Conservation (phyloP, 306 rosid species). For the Sechiopsis laciniata region DNA sequence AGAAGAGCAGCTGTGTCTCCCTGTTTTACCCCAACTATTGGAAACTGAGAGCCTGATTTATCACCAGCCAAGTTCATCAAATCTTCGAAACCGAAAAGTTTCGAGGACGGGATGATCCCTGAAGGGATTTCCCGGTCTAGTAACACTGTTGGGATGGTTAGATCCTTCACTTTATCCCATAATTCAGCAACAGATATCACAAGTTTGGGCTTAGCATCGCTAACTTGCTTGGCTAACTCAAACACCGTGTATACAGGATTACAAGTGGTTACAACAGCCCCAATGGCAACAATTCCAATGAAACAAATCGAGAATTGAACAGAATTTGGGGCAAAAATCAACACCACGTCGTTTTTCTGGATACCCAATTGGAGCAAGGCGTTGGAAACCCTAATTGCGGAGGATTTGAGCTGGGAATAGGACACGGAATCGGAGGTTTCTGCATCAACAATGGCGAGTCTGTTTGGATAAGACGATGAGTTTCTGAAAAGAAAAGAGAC, state of each 20-base stretch:
- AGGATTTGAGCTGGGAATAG: constrained; percentile 45
- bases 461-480: constrained; percentile 38
- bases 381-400: constrained; percentile 42
- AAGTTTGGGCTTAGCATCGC: constrained; percentile 65
- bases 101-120: constrained; percentile 7
- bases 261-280: constrained; percentile 67
- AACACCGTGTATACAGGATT: constrained; percentile 59
- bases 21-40: constrained; percentile 34
- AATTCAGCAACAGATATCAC: constrained; percentile 52
- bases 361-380: constrained; percentile 46
- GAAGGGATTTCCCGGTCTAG: constrained; percentile 28
- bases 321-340: constrained; percentile 69
- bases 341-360: constrained; percentile 67
- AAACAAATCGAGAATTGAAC: constrained; percentile 49
- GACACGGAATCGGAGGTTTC: constrained; percentile 43
- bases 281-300: constrained; percentile 49
- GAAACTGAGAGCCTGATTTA: constrained; percentile 42
- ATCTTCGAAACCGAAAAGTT: constrained; percentile 32
- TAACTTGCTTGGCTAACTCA: constrained; percentile 61
- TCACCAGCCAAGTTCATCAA: constrained; percentile 32
- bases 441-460: constrained; percentile 59
- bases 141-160: constrained; percentile 50
- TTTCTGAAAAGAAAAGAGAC: constrained; percentile 55
- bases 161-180: constrained; percentile 49
- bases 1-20: constrained; percentile 64